phyloP scores from a whole-genome alignment of 495 filamentous ascomycete species.

The Penicillium cataractarum region DNA sequence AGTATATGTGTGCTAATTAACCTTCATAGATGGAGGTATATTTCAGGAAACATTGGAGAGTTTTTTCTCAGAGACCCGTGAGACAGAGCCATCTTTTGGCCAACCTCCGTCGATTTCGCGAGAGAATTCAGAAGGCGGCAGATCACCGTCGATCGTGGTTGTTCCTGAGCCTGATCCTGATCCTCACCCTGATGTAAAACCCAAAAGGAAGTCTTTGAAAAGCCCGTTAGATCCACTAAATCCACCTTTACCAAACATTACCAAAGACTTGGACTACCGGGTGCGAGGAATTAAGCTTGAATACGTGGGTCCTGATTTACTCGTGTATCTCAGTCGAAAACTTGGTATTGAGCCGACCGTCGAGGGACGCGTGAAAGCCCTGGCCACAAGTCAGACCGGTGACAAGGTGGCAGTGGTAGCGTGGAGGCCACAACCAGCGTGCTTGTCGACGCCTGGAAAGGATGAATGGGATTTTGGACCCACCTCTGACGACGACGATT shows the following conservation, averaged over 20 bases:
- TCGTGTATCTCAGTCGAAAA: neutral
- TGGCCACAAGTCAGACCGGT: constrained; percentile 2
- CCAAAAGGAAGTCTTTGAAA: neutral
- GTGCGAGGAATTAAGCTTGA: constrained; percentile 1
- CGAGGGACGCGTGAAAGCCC: constrained; percentile 1
- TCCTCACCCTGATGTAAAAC: neutral
- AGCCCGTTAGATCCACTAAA: neutral
- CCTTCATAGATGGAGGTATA: neutral
- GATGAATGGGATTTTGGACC: constrained; percentile 9
- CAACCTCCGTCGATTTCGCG: neutral
- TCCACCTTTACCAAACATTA: neutral
- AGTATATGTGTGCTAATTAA: neutral
- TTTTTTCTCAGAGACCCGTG: neutral
- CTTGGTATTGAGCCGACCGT: constrained; percentile 6
- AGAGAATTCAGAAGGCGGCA: neutral
- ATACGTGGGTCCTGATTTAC: neutral
- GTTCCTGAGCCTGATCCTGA: neutral
- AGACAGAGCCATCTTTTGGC: neutral
- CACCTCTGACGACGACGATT: constrained; percentile 1
- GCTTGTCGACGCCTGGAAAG: constrained; percentile 1
- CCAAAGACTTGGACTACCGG: constrained; percentile 6
- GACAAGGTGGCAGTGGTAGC: constrained; percentile 8
- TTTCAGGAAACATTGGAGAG: neutral
- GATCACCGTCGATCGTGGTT: neutral
- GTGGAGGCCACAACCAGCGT: constrained; percentile 4